phyloP scores from a whole-genome alignment of 805 yeast species.

The Kuraishia piskuri region DNA sequence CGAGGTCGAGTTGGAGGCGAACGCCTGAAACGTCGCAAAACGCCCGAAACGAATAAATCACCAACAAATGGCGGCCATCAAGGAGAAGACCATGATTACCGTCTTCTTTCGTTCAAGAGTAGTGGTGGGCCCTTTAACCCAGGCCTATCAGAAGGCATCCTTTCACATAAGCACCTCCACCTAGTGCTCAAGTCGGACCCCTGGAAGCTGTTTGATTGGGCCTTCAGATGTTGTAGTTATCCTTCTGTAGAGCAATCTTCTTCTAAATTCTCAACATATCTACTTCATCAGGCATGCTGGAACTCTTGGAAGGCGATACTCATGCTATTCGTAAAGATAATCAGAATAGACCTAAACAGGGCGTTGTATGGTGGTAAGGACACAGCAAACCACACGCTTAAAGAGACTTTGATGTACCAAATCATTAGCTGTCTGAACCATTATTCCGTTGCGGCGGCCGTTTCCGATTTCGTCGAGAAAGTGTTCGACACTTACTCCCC shows the following conservation, averaged over 20 bases:
- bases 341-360: neutral
- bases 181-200: neutral
- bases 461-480: neutral
- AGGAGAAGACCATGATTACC: neutral
- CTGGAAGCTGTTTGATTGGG: conserved; percentile 1
- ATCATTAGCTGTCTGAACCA: neutral
- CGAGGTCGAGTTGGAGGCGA: neutral
- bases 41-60: neutral
- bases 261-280: neutral
- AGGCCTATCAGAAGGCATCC: neutral
- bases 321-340: neutral
- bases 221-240: neutral
- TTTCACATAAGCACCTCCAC: neutral
- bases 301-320: conserved; percentile 2
- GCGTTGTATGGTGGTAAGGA: neutral
- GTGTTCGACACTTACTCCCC: neutral
- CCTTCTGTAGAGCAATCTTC: neutral
- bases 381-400: neutral
- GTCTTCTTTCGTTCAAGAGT: neutral
- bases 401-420: neutral
- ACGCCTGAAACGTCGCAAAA: neutral
- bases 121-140: neutral
- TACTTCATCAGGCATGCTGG: neutral
- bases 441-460: neutral
- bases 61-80: neutral